Evolutionary conservation across 345 rosid species (phyloP), one percentile per base, ranked within the genome.

Genomic region (Euphorbia pulcherrima): DNA sequence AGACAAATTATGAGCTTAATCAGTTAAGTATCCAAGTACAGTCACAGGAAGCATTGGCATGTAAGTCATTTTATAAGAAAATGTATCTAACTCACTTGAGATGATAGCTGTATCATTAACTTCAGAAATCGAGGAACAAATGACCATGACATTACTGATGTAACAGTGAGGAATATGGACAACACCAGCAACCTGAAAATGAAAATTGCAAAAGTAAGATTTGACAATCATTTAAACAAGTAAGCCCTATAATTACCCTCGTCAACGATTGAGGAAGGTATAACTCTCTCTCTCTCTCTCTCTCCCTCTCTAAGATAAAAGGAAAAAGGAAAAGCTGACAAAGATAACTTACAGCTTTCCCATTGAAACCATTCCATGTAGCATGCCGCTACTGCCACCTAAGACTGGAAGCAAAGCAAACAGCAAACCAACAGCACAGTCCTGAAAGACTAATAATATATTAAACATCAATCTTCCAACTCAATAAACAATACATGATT

Each of bases 401-500:
- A 95, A 79, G 77, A 92, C 93, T 50, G 98, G 99, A 62, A 95
- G 96, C 84, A 95, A 75, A 62, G 99, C 99, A 50, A 90, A 95
- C 30, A 92, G 72, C 78, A 94, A 86, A 70, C 97, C 99, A 69
- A 94, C 92, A 70, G 92, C 90, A 81, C 99, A 94, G 81, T 92
- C 98, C 97, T 92, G 77, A 58, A 24, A 52, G 78, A 62, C 44
- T 48, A 78, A 65, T 39, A 69, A 63, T 14, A 56, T 74, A 48
- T 65, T 24, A 59, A 51, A 46, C 33, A 57, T 56, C 56, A 61
- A 33, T 47, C 39, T 41, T 35, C 63, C 50, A 67, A 23, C 65
- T 56, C 35, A 71, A 69, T 12, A 9, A 65, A 47, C 35, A 71
- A 69, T 12, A 9, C 65, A 47, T 37, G 54, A 69, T 37, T 64